Evolutionary conservation across 1,284 basidiomycete species (phyloP), one percentile per base, ranked within the genome.

Genomic region (Ceratobasidium sp.): DNA sequence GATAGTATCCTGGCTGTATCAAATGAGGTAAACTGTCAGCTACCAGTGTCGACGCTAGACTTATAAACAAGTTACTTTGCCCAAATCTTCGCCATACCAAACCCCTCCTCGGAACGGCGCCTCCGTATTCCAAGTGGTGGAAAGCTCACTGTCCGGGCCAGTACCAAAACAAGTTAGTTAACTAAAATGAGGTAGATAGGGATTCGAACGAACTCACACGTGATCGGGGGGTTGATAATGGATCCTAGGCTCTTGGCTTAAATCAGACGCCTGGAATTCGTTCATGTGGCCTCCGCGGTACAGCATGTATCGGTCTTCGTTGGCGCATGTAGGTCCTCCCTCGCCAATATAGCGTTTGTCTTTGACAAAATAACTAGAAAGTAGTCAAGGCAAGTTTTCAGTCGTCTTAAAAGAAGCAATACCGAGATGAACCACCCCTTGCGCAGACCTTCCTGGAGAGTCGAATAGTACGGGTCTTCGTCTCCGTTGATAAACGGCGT

Each of bases 1-100:
- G 77, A 40, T 78, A 78, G 40, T 71, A 66, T 6, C 77, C 77
- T 17, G 77, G 77, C 77, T 78, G 54, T 54, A 73, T 15, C 42
- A 56, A 17, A 26, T 26, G 12, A 54, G 26, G 40, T 23, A 7
- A 28, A 13, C 33, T 20, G 17, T 33, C n/a, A 59, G 52, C 15
- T 9, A 40, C 38, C 17, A 4, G 38, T 13, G 59, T 28, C n/a
- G 33, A 42, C 15, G 6, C 33, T 26, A 5, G 26, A 26, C 20
- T 62, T 3, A 52, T 56, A 26, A 38, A 33, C 26, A 28, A 46
- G 20, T 33, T 52, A 78, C 77, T 56, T 40, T 78, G 56, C 77
- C 77, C 23, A 62, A 42, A 44, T 44, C 42, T 28, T 50, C 68
- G n/a, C 77, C 77, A 26, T 78, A 78, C 48, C 61, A 71, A 28